Percentiles rank a stretch among this genome's conserved stretches.
These are phyloP conservation scores for Phaeosphaeriaceae sp. DNA, from an alignment of 2,329 filamentous ascomycete species.

Conservation along the genomic window DNA sequence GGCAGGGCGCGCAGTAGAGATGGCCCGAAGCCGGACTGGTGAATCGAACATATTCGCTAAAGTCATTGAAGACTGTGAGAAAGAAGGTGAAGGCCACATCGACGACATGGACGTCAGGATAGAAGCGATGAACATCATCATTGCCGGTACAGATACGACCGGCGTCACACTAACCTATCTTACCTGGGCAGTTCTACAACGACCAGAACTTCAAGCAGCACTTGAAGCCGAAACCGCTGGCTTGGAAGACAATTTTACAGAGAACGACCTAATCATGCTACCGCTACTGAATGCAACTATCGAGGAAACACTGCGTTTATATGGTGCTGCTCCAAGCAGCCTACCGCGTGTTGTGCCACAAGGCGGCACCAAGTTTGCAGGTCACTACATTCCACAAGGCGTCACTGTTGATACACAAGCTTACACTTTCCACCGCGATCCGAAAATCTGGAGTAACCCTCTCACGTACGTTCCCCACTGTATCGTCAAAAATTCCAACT, in stretches of 20 bases:
- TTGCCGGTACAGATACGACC: slow-evolving; percentile 46
- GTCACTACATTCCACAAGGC: slow-evolving; percentile 46
- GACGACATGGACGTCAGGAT: slow-evolving; percentile 42
- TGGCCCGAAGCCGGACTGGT: slow-evolving; percentile 36
- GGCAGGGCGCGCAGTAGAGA: slow-evolving; percentile 39
- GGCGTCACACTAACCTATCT: slow-evolving; percentile 44
- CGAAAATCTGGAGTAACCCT: slow-evolving; percentile 34
- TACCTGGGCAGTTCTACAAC: slow-evolving; percentile 40
- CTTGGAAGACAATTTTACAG: slow-evolving; percentile 25
- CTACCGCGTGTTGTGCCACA: slow-evolving; percentile 47
- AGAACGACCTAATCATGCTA: slow-evolving; percentile 41
- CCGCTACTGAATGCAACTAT: slow-evolving; percentile 48
- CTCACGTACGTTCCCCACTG: slow-evolving; percentile 23
- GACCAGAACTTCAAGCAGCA: slow-evolving; percentile 22
- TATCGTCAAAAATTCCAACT: not conserved
- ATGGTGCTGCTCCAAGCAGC: slow-evolving; percentile 44
- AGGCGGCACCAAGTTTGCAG: slow-evolving; percentile 43
- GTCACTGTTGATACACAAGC: slow-evolving; percentile 49
- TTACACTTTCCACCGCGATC: slow-evolving; percentile 49
- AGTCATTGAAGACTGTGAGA: slow-evolving; percentile 39
- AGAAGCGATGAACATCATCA: slow-evolving; percentile 43
- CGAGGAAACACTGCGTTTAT: slow-evolving; percentile 49
- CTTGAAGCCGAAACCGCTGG: slow-evolving; percentile 31
- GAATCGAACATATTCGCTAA: slow-evolving; percentile 44
- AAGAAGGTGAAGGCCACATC: slow-evolving; percentile 35